These are phyloP conservation scores for Pyrenochaeta sp. DNA, from an alignment of 2,329 filamentous ascomycete species.

Conservation along the genomic window DNA sequence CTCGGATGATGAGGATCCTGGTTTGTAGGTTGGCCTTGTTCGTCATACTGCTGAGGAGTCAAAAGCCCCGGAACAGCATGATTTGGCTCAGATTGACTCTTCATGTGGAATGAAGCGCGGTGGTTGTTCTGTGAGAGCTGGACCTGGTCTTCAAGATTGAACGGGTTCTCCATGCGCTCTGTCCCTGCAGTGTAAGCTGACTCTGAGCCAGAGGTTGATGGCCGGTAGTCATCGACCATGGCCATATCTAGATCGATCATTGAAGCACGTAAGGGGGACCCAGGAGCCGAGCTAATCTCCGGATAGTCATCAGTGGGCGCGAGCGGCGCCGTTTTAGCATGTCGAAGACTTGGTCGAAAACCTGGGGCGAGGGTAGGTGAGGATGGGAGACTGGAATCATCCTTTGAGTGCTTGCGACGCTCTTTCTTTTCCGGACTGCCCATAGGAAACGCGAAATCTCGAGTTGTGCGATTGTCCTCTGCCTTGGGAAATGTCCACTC, in stretches of 20 bases:
- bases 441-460: conserved; percentile 48
- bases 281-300: conserved; percentile 43
- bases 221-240: conserved; percentile 52
- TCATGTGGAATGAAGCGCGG: conserved; percentile 50
- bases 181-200: conserved; percentile 47
- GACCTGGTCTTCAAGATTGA: conserved; percentile 59
- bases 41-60: conserved; percentile 47
- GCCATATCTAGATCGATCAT: conserved; percentile 57
- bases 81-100: conserved; percentile 52
- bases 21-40: conserved; percentile 44
- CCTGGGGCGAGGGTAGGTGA: conserved; percentile 43
- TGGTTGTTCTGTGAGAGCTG: conserved; percentile 49
- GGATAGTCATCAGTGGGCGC: conserved; percentile 51
- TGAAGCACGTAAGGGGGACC: conserved; percentile 49
- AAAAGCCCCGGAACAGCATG: conserved; percentile 47
- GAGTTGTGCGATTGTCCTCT: conserved; percentile 41
- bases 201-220: conserved; percentile 53
- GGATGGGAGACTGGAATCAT: conserved; percentile 20
- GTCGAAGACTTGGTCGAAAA: conserved; percentile 52
- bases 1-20: conserved; percentile 38
- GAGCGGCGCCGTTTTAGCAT: conserved; percentile 53
- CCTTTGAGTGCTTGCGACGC: conserved; percentile 19
- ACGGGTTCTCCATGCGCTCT: conserved; percentile 57
- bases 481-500: conserved; percentile 40
- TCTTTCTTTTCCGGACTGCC: conserved; percentile 31